Conservation (phyloP, 192 early-diverging fungal genomes). For the Glomus cerebriforme region DNA sequence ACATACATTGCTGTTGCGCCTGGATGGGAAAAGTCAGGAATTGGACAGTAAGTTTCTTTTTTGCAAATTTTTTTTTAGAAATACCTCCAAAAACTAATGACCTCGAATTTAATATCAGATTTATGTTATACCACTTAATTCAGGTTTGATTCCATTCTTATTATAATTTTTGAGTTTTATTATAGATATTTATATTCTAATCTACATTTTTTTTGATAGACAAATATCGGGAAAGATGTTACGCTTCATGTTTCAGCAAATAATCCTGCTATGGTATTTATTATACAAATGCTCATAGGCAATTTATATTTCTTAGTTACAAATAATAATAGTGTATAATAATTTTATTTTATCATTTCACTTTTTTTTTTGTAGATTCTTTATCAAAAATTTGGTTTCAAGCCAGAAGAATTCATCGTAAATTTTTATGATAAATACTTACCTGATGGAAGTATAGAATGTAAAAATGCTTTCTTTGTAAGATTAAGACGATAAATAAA, state of each 20-base stretch:
- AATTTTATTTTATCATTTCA: conserved; percentile 25
- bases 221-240: conserved; percentile 73
- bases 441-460: conserved; percentile 66
- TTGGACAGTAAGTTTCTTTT: conserved; percentile 63
- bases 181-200: conserved; percentile 5
- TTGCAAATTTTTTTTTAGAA: neutral
- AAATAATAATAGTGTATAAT: conserved; percentile 5
- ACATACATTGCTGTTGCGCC: conserved; percentile 83
- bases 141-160: conserved; percentile 47
- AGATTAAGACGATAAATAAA: conserved; percentile 64
- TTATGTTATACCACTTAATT: conserved; percentile 85
- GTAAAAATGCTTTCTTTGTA: conserved; percentile 89
- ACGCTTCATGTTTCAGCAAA: conserved; percentile 93
- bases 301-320: neutral
- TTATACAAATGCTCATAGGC: neutral
- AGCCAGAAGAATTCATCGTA: conserved; percentile 89
- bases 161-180: neutral
- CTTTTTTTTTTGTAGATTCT: conserved; percentile 60
- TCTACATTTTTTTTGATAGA: conserved; percentile 34
- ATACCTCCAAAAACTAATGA: neutral
- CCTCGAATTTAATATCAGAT: conserved; percentile 36
- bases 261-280: conserved; percentile 82
- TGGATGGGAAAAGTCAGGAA: conserved; percentile 84
- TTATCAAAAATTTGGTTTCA: conserved; percentile 93
- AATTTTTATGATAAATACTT: conserved; percentile 92